Evolutionary conservation across 2,329 filamentous ascomycete genomes (phyloP), one percentile per base, ranked within the genome.

Genomic region (Phoma sp.): DNA sequence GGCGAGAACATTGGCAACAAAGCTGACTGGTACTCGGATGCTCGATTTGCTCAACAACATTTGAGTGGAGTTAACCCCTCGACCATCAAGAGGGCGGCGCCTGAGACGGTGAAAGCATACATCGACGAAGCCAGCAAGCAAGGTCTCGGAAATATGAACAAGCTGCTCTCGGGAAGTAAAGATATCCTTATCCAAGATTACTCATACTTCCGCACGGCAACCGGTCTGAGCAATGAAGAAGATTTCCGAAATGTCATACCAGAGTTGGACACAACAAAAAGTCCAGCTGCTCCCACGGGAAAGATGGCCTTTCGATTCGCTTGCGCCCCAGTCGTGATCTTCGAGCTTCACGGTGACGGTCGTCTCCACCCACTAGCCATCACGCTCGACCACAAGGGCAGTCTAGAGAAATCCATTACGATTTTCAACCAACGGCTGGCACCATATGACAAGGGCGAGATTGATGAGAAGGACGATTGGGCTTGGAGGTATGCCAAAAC

Each of bases 401-500:
- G 38, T 13, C 31, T 57, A 15, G 44, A 52, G 6, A 44, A 40
- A 8, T 57, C 54, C 4, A 43, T 57, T 19, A 57, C 54, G 3
- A 40, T 52, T 13, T 57, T 57, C 40, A 57, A 57, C 31, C 39
- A 29, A 31, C 38, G 48, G 21, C 27, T 57, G 27, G 33, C 35
- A 8, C 54, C 48, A 6, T 22, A 37, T 17, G 43, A 39, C 2
- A 31, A 51, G 33, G 13, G 33, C n/a, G 39, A 44, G 1, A 22
- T 57, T 13, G 44, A 44, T 6, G 54, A 57, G 12, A 52, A 49
- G 22, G 40, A 49, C 3, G 54, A 57, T 12, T 57, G 54, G 54
- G 25, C 54, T 2, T 57, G 54, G 54, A 31, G 54, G 25, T 57
- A 57, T 19, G 54, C 54, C 22, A 57, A 57, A 44, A 57, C 54